Conservation (phyloP, 164 flowering plant species). For the Vitis riparia region DNA sequence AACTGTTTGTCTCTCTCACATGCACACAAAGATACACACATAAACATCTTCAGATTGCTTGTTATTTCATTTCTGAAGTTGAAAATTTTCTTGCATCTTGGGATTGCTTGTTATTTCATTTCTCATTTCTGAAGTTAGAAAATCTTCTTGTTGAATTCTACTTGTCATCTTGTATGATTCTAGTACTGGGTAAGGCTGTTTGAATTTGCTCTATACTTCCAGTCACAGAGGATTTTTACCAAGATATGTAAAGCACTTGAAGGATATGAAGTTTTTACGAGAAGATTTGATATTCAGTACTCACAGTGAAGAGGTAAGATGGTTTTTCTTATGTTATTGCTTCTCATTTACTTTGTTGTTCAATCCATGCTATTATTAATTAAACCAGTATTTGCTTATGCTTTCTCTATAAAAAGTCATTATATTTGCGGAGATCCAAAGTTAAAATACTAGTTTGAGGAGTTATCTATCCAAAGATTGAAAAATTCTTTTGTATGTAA, state of each 20-base stretch:
- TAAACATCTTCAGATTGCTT: too few species aligned
- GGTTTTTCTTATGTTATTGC: not conserved
- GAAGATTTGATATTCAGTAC: conserved; percentile 87
- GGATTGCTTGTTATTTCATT: too few species aligned
- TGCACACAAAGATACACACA: too few species aligned
- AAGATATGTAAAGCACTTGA: conserved; percentile 66
- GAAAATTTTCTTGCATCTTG: not conserved
- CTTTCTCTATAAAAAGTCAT: too few species aligned
- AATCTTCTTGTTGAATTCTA: conserved; percentile 1
- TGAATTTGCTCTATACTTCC: conserved; percentile 18
- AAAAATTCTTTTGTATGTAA: too few species aligned
- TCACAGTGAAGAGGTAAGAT: conserved; percentile 86
- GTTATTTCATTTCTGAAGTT: too few species aligned
- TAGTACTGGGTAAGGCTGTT: conserved; percentile 3
- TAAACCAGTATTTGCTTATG: too few species aligned
- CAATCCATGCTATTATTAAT: too few species aligned
- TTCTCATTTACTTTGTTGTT: not conserved
- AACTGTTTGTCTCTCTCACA: too few species aligned
- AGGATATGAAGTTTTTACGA: conserved; percentile 77
- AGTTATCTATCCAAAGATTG: too few species aligned
- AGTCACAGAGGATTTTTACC: conserved; percentile 89
- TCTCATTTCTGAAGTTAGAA: not conserved
- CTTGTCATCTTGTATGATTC: not conserved
- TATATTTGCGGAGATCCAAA: too few species aligned
- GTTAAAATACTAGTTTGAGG: too few species aligned